These are phyloP conservation scores for Chlorella sp. DNA, from an alignment of 139 green algal genomes.

Conservation along the genomic window DNA sequence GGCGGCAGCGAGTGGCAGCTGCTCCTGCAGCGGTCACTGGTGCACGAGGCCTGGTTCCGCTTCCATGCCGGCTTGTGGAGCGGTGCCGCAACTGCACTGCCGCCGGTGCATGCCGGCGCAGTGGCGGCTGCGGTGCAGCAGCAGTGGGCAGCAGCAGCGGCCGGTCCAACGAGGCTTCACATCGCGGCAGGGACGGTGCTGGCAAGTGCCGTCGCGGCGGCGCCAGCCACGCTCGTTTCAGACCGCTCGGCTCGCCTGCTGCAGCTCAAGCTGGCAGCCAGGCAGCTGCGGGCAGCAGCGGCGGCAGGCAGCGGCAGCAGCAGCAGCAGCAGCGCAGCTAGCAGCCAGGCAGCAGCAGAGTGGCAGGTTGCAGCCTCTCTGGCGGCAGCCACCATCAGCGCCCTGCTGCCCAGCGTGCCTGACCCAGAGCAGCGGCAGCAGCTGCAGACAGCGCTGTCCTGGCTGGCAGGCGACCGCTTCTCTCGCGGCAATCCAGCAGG, in stretches of 20 bases:
- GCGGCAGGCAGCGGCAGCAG: conserved; percentile 9
- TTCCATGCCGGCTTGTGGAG: conserved; percentile 72
- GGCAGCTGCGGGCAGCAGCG: conserved; percentile 39
- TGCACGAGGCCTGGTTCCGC: conserved; percentile 78
- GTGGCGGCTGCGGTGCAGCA: neutral
- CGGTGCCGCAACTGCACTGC: conserved; percentile 3
- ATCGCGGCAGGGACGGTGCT: conserved; percentile 18
- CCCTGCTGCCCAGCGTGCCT: conserved; percentile 46
- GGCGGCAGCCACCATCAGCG: conserved; percentile 58
- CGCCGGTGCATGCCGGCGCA: neutral
- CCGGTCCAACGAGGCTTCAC: conserved; percentile 38
- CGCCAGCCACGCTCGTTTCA: conserved; percentile 25
- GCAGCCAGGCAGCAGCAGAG: neutral
- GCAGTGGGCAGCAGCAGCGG: conserved; percentile 6
- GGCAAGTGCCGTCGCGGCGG: conserved; percentile 21
- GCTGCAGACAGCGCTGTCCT: neutral
- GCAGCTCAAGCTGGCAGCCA: conserved; percentile 75
- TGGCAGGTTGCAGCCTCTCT: conserved; percentile 51
- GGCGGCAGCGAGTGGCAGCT: conserved; percentile 37
- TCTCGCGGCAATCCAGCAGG: neutral
- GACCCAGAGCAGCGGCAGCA: conserved; percentile 12
- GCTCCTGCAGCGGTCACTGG: conserved; percentile 46
- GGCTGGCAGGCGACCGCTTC: conserved; percentile 12
- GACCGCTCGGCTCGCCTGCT: conserved; percentile 53
- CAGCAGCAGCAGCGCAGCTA: neutral